Conservation (phyloP, 2,329 filamentous ascomycete species). For the Aspergillus hortae region DNA sequence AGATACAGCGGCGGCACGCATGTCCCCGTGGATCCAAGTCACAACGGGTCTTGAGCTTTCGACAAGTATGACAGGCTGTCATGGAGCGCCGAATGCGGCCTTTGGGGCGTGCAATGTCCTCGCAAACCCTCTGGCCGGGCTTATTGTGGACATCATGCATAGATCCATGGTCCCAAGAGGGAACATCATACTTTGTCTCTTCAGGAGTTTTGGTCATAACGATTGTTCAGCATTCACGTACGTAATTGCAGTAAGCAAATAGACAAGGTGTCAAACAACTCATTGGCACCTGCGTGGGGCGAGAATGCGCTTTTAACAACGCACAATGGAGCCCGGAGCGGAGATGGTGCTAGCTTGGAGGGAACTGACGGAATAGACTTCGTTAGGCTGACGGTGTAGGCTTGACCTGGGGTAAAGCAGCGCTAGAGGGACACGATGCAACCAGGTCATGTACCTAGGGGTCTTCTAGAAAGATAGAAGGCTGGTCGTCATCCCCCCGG, state of each 20-base stretch:
- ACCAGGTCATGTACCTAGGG: slow-evolving; percentile 14
- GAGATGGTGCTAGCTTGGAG: slow-evolving; percentile 14
- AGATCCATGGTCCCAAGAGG: slow-evolving; percentile 27
- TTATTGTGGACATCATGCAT: slow-evolving; percentile 20
- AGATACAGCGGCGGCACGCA: slow-evolving; percentile 35
- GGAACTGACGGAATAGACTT: slow-evolving; percentile 14
- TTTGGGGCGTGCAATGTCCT: slow-evolving; percentile 25
- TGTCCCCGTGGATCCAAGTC: slow-evolving; percentile 33
- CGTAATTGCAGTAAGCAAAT: slow-evolving; percentile 3
- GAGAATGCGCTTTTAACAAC: slow-evolving; percentile 14
- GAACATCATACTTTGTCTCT: slow-evolving; percentile 15
- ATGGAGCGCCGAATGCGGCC: slow-evolving; percentile 34
- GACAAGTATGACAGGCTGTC: slow-evolving; percentile 36
- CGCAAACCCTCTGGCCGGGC: slow-evolving; percentile 16
- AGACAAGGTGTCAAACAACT: neutral
- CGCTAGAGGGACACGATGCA: slow-evolving; percentile 7
- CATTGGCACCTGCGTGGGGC: slow-evolving; percentile 9
- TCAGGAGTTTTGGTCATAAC: slow-evolving; percentile 25
- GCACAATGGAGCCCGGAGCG: slow-evolving; percentile 6
- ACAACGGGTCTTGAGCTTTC: slow-evolving; percentile 36
- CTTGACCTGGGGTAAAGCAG: slow-evolving; percentile 29
- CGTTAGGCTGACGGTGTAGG: slow-evolving; percentile 8
- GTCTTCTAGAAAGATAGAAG: slow-evolving; percentile 19
- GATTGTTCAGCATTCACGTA: slow-evolving; percentile 5
- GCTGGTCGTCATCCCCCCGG: slow-evolving; percentile 8